Evolutionary conservation across 306 rosid genomes (phyloP).

Genomic region (Acmispon strigosus): DNA sequence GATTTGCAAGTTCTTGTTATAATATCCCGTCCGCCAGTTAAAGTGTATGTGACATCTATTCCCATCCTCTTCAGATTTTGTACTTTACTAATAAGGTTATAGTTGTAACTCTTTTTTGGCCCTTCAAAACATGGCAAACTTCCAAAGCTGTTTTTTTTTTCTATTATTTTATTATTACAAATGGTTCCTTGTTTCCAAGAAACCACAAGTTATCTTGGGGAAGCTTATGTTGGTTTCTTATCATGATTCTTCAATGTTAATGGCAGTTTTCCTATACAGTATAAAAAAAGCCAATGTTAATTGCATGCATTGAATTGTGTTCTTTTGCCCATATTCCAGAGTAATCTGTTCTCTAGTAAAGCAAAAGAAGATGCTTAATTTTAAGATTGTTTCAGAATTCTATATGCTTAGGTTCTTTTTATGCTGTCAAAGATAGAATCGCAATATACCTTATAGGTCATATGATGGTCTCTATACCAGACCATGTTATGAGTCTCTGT

Average conservation of each 20-base stretch:
- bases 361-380: background rate
- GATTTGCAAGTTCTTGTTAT: constrained; percentile 77
- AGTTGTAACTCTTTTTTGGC: background rate
- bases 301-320: background rate
- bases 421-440: background rate
- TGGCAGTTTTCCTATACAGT: background rate
- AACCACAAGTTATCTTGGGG: no score
- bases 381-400: background rate
- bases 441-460: background rate
- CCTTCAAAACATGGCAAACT: constrained; percentile 11
- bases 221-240: background rate
- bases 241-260: background rate
- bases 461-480: no score
- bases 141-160: background rate
- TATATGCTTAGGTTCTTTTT: background rate
- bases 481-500: background rate
- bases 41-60: constrained; percentile 57
- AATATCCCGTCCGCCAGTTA: constrained; percentile 83
- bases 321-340: background rate
- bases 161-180: background rate
- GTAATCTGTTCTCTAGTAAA: background rate
- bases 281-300: background rate
- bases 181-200: background rate
- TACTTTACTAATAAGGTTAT: background rate
- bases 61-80: constrained; percentile 13